Percentiles rank a stretch among this genome's conserved stretches.
Evolutionary conservation across 176 grass and related monocot species (phyloP).

Genomic region (Hsuehochloa calcarea): DNA sequence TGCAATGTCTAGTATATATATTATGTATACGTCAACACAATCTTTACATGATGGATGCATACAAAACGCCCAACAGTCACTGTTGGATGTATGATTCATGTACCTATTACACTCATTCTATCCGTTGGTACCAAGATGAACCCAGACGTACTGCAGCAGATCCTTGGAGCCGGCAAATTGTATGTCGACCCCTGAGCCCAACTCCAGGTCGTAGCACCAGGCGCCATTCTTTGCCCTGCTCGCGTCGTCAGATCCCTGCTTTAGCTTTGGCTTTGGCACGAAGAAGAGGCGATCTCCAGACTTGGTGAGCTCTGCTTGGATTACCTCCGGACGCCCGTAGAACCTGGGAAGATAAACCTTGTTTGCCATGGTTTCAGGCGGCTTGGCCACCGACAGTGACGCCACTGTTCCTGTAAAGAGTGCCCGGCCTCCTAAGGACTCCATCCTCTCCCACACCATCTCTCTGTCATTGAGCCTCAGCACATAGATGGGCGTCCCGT

Average conservation of each 20-base stretch:
- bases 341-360: slow-evolving; percentile 16
- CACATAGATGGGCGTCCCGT: not conserved
- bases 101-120: not conserved
- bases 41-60: too few relatives aligned
- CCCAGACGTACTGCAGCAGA: not conserved
- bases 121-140: not conserved
- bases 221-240: not conserved
- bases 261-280: not conserved
- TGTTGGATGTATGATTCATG: not conserved
- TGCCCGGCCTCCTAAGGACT: not conserved
- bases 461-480: not conserved
- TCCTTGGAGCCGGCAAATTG: not conserved
- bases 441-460: slow-evolving; percentile 13
- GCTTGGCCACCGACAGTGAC: not conserved
- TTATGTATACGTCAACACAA: too few relatives aligned
- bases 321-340: not conserved
- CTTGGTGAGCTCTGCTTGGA: not conserved
- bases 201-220: not conserved
- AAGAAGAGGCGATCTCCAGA: not conserved
- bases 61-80: too few relatives aligned
- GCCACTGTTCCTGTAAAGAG: not conserved
- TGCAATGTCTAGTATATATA: too few relatives aligned
- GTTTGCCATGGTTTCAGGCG: not conserved
- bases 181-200: not conserved
- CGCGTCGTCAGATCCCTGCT: not conserved